Evolutionary conservation across 805 yeast genomes (phyloP), one percentile per base, ranked within the genome.

Genomic region (Candida pini): DNA sequence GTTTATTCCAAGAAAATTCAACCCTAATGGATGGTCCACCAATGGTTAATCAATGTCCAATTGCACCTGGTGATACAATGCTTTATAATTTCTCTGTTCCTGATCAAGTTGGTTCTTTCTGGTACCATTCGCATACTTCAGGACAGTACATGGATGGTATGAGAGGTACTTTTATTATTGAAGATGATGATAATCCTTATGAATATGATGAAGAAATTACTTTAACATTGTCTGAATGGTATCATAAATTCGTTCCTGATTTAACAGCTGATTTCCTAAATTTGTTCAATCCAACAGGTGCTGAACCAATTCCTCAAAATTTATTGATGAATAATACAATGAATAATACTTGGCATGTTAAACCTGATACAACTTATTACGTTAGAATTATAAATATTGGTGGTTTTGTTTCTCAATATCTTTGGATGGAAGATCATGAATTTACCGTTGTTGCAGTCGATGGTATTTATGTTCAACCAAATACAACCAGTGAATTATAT

Each of bases 101-200:
- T 32, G 68, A 68, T 47, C 96, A 92, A 63, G 76, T 69, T 38
- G 98, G 98, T 52, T 74, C 95, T 14, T 92, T 69, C 70, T 92
- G 98, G 98, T 92, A 90, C 69, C 98, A 92, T 62, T 86, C 97
- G 20, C 98, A 92, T 64, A 77, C 89, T 23, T 62, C 71, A 16
- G 90, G 89, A 48, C 95, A 89, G 62, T 88, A 88, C 52, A 89
- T 92, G 60, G 97, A 92, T 56, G 98, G 98, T 56, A 72, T 83
- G 77, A 73, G 88, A 64, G 92, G 81, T 52, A 65, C 75, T 15
- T 73, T 90, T 45, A 71, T 92, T 45, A 80, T 92, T 49, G 84
- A 79, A 46, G 76, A 72, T 21, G 57, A 58, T 20, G 71, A 70
- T 37, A 76, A 73, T 51, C 82, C 85, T 17, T 83, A 73, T 57